These are phyloP conservation scores for Xylaria sp. DNA, from an alignment of 2,329 filamentous ascomycete species.

Conservation along the genomic window DNA sequence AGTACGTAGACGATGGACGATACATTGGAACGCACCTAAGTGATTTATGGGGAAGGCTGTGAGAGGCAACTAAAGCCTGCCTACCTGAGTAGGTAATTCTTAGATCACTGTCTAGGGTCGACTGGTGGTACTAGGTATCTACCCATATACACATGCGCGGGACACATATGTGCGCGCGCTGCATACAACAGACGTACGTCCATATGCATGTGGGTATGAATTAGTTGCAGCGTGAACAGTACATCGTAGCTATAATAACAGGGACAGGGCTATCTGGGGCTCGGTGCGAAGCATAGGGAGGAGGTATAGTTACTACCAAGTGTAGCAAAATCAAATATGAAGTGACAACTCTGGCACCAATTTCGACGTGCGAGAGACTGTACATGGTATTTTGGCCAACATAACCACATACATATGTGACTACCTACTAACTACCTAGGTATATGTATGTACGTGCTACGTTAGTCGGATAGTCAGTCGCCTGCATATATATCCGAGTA, in stretches of 20 bases:
- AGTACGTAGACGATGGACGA: slow-evolving; percentile 31
- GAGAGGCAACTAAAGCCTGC: slow-evolving; percentile 38
- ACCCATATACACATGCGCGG: slow-evolving; percentile 4
- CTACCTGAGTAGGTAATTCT: slow-evolving; percentile 35
- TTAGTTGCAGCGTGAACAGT: slow-evolving; percentile 10
- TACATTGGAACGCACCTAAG: slow-evolving; percentile 42
- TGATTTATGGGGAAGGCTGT: slow-evolving; percentile 45
- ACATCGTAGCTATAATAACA: slow-evolving; percentile 10
- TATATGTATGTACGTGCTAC: slow-evolving; percentile 17
- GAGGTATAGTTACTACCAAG: slow-evolving; percentile 2
- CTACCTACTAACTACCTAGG: no score
- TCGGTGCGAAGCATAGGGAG: slow-evolving; percentile 8
- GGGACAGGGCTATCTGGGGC: slow-evolving; percentile 1
- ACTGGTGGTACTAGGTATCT: background rate
- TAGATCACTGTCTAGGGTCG: background rate
- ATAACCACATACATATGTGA: no score
- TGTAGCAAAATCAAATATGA: slow-evolving; percentile 14
- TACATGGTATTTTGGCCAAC: slow-evolving; percentile 14
- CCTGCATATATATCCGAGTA: slow-evolving; percentile 1
- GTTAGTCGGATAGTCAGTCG: background rate
- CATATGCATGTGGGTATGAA: slow-evolving; percentile 3
- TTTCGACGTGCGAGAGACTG: slow-evolving; percentile 2
- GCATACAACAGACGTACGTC: slow-evolving; percentile 9
- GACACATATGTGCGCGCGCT: slow-evolving; percentile 6
- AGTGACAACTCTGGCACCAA: slow-evolving; percentile 8